Percentiles rank a stretch among this genome's conserved stretches.
These are phyloP conservation scores for Clitopilus hobsonii DNA, from an alignment of 768 basidiomycete species.

Conservation along the genomic window DNA sequence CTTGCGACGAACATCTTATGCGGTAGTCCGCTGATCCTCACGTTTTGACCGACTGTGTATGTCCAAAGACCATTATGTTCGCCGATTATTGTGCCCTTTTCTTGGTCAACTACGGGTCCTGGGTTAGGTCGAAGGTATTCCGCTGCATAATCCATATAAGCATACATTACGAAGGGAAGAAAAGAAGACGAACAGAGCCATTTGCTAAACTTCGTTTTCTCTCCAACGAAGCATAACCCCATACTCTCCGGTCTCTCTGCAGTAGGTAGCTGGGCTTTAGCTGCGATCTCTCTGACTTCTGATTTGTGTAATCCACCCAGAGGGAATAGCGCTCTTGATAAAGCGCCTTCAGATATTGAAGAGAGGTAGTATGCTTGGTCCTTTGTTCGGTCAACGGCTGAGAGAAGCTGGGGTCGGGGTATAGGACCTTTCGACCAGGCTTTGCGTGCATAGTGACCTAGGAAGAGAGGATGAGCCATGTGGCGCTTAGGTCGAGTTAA, in stretches of 20 bases:
- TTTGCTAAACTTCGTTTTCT: constrained; percentile 62
- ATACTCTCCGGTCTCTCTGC: constrained; percentile 82
- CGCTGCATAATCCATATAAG: constrained; percentile 37
- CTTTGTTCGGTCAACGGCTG: constrained; percentile 57
- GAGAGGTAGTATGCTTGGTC: constrained; percentile 94
- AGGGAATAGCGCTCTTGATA: constrained; percentile 76
- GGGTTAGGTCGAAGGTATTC: constrained; percentile 69
- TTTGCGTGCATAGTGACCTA: constrained; percentile 87
- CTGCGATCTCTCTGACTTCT: constrained; percentile 71
- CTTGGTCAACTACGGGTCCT: constrained; percentile 62
- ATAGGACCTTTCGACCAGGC: constrained; percentile 30
- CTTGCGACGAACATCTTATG: constrained; percentile 65
- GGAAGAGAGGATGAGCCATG: neutral
- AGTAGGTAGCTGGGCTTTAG: constrained; percentile 56
- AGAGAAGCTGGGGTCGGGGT: constrained; percentile 48
- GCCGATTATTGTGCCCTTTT: constrained; percentile 49
- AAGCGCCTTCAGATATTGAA: constrained; percentile 61
- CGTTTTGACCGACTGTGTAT: constrained; percentile 82
- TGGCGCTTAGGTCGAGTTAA: neutral
- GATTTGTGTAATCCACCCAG: constrained; percentile 62
- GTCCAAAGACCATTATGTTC: constrained; percentile 76
- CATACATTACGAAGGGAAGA: neutral
- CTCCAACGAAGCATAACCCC: constrained; percentile 93
- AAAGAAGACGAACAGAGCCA: constrained; percentile 57
- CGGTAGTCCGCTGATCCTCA: constrained; percentile 57